phyloP scores from a whole-genome alignment of 192 early-diverging fungal species.

The Gryganskiella cystojenkinii region DNA sequence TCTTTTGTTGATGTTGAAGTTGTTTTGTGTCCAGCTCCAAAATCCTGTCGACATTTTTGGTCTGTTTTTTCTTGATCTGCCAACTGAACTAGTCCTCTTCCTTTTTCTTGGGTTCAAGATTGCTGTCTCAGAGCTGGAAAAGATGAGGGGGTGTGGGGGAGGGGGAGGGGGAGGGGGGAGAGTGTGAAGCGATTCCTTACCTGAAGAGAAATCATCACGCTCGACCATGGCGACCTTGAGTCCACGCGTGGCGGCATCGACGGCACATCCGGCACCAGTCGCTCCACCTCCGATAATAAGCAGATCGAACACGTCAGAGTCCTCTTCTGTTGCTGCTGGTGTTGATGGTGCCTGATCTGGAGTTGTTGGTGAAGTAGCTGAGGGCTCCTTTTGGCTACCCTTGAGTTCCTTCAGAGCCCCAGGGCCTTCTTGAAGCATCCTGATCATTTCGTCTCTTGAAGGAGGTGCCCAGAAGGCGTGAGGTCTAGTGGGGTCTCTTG shows the following conservation, averaged over 20 bases:
- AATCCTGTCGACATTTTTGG: no score
- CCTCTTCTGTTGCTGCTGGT: conserved; percentile 14
- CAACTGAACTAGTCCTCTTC: no score
- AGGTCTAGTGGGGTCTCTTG: conserved; percentile 55
- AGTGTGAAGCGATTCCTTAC: no score
- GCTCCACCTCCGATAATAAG: conserved; percentile 95
- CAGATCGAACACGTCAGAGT: conserved; percentile 77
- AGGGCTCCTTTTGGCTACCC: conserved; percentile 19
- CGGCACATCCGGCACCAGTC: conserved; percentile 90
- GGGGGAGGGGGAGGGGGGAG: no score
- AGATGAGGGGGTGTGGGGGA: no score
- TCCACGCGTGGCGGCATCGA: conserved; percentile 95
- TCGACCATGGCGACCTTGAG: conserved; percentile 95
- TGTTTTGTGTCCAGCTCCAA: no score
- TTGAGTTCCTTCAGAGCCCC: conserved; percentile 55
- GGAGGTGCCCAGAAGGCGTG: conserved; percentile 81
- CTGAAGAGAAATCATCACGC: conserved; percentile 93
- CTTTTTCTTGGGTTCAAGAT: no score
- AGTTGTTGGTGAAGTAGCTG: not conserved
- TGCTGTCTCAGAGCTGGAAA: no score
- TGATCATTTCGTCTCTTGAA: conserved; percentile 76
- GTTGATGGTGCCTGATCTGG: conserved; percentile 11
- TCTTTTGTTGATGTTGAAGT: no score
- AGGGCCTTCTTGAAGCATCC: conserved; percentile 64
- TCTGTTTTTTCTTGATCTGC: no score